Conservation (phyloP, 192 early-diverging fungal species). For the Spinellus fusiger region DNA sequence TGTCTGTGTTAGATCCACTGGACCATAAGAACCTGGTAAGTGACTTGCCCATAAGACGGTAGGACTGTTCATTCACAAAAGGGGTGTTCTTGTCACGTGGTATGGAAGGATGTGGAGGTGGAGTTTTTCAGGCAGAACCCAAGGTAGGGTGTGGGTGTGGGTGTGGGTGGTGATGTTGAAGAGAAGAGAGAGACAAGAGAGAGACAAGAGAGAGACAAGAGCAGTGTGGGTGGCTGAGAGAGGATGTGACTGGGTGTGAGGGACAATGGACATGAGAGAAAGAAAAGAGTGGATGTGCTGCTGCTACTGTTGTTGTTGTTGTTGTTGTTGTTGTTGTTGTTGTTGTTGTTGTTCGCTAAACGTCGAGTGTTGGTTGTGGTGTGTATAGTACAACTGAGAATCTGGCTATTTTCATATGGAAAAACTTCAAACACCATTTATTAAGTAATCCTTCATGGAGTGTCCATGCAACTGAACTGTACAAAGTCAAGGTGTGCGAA, state of each 20-base stretch:
- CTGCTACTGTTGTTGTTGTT: too few species aligned
- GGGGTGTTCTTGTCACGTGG: neutral
- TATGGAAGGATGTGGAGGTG: constrained; percentile 68
- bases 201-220: too few species aligned
- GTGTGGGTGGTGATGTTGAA: neutral
- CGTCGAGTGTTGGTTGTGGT: neutral
- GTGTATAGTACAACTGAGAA: constrained; percentile 79
- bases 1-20: constrained; percentile 65
- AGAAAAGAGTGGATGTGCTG: too few species aligned
- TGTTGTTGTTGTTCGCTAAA: too few species aligned
- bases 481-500: constrained; percentile 61
- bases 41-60: neutral
- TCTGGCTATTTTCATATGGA: constrained; percentile 83
- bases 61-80: neutral
- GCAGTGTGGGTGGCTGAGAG: too few species aligned
- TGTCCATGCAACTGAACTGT: constrained; percentile 25
- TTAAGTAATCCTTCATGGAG: constrained; percentile 1
- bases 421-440: constrained; percentile 35
- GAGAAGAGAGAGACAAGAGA: too few species aligned
- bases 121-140: constrained; percentile 61
- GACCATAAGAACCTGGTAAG: constrained; percentile 84
- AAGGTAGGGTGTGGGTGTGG: constrained; percentile 37
- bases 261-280: too few species aligned
- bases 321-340: too few species aligned
- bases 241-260: too few species aligned